Base-by-base conservation (phyloP, 1,284 basidiomycete genomes). In the Blastosporella zonata region DNA sequence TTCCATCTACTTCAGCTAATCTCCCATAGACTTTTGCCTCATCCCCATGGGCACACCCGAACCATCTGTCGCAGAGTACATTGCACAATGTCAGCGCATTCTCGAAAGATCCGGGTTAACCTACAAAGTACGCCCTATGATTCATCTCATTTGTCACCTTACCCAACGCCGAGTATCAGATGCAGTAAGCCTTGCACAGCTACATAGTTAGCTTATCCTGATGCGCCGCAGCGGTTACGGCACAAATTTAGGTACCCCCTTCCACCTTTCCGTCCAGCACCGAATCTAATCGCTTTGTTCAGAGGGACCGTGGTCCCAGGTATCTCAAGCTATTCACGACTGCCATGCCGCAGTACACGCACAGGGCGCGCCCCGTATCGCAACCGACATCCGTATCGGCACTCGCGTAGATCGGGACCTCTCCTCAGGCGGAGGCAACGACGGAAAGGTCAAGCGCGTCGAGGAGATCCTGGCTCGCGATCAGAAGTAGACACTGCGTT, bases 331-430 rank as follows among this genome's bases (percentile, higher is more conserved):
- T 0, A 92, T 93, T 49, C 86, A 92, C 53, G 89, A 88, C 50
- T 95, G 93, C 61, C 93, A 97, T 63, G 78, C 78, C 17, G 93
- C 93, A 0, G 88, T 96, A 0, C 93, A 96, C 60, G 81, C 79
- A 1, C 77, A 78, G 61, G 89, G 88, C 27, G 81, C 81, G 1
- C 80, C 80, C 17, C 80, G 89, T 38, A 74, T 89, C 34, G 84
- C 90, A 20, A 93, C 93, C 6, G 93, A 97, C 67, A 89, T 97
- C 51, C 86, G 93, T 23, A 94, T 97, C 49, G 93, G 93, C 36
- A 97, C 93, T 0, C 81, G 93, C 36, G 77, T 78, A 15, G 93
- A 95, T 67, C 78, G 82, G 46, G 69, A 78, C 23, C 78, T 86
- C 29, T 66, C 65, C 1, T 71, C 74, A 1, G 92, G 89, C 6